A percentile compares a stretch with the other conserved stretches of the same genome.
phyloP scores from a whole-genome alignment of 164 flowering plant genomes.

The Kalanchoe fedtschenkoi region DNA sequence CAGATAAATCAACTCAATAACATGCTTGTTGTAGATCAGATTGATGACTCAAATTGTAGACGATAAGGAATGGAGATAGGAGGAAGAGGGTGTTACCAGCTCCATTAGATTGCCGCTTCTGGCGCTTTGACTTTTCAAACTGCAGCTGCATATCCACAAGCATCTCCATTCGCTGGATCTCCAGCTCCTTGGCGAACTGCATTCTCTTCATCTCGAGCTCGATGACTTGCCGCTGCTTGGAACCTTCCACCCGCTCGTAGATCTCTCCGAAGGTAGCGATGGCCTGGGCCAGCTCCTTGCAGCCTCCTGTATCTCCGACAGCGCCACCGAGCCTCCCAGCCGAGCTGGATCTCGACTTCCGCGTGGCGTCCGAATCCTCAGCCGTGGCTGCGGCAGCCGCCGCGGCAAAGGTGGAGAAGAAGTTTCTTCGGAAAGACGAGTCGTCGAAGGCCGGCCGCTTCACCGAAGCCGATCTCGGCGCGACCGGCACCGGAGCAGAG shows the following conservation, averaged over 20 bases:
- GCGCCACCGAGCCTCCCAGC: too few species aligned
- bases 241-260: not conserved
- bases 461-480: constrained; percentile 13
- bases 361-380: not conserved
- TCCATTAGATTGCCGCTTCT: not conserved
- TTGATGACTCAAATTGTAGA: too few species aligned
- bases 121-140: not conserved
- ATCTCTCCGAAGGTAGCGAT: not conserved
- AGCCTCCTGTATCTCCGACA: not conserved
- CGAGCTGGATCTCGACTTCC: not conserved
- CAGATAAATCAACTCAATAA: too few species aligned
- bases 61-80: too few species aligned
- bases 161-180: constrained; percentile 2
- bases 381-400: not conserved
- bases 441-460: constrained; percentile 23
- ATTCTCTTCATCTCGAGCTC: constrained; percentile 2
- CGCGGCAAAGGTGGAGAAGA: constrained; percentile 41
- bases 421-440: constrained; percentile 16
- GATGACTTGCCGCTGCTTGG: not conserved
- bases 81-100: not conserved
- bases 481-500: constrained; percentile 6
- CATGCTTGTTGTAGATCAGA: too few species aligned
- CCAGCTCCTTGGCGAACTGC: constrained; percentile 4
- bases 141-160: not conserved
- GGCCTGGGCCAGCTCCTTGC: not conserved